Conservation (phyloP, 177 flowering plant genomes). For the Vitis hybrid region DNA sequence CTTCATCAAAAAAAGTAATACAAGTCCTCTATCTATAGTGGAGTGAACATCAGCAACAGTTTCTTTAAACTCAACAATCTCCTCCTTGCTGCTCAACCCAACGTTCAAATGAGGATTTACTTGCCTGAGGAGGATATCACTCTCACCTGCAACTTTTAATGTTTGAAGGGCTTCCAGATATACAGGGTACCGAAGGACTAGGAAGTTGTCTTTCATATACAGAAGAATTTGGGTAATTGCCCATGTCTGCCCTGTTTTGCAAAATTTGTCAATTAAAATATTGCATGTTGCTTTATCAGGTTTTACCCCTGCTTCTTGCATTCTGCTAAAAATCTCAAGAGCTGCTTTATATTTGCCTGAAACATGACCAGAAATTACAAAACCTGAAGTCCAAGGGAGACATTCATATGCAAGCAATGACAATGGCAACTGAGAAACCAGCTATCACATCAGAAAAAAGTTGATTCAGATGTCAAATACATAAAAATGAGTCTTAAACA, state of each 20-base stretch:
- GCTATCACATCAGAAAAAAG: no score
- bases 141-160: conserved; percentile 50
- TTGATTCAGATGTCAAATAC: no score
- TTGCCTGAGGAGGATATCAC: conserved; percentile 60
- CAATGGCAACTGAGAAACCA: no score
- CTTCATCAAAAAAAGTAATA: conserved; percentile 45
- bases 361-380: neutral
- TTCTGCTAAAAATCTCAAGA: conserved; percentile 66
- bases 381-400: neutral
- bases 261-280: conserved; percentile 68
- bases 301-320: conserved; percentile 81
- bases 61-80: conserved; percentile 7
- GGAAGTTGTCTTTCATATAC: conserved; percentile 63
- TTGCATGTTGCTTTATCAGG: conserved; percentile 96
- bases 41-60: conserved; percentile 14
- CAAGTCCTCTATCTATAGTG: conserved; percentile 41
- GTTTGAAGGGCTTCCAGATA: conserved; percentile 59
- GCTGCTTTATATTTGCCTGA: conserved; percentile 67
- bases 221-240: conserved; percentile 52
- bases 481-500: no score
- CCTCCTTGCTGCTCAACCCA: conserved; percentile 22
- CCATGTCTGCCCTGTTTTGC: conserved; percentile 49
- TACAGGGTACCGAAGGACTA: conserved; percentile 76
- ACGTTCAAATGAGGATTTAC: conserved; percentile 62
- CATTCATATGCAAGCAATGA: neutral